Evolutionary conservation across 169 alveolate genomes (phyloP).

Genomic region (Amoebophrya sp.): DNA sequence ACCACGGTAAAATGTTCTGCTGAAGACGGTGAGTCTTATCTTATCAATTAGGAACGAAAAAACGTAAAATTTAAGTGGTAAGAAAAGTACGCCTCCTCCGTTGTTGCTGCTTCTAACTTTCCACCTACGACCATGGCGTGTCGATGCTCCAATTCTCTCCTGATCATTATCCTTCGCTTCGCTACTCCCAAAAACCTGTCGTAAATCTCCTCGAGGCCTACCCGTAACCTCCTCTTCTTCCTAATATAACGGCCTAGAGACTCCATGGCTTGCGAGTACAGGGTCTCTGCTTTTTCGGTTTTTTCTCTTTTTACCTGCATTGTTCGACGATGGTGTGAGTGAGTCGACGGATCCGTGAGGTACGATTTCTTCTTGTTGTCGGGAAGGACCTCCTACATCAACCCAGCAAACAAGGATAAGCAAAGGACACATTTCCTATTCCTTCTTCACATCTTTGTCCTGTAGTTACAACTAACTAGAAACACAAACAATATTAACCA

Average conservation of each 20-base stretch:
- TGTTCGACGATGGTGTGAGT: too few species aligned
- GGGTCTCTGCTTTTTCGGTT: neutral
- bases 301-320: neutral
- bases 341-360: too few species aligned
- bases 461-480: too few species aligned
- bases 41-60: neutral
- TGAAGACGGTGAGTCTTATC: neutral
- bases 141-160: neutral
- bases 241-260: neutral
- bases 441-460: too few species aligned
- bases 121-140: neutral
- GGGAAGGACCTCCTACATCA: too few species aligned
- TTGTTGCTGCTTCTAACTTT: neutral
- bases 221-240: neutral
- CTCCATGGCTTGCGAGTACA: conserved; percentile 4
- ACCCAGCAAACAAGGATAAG: too few species aligned
- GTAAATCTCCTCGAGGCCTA: neutral
- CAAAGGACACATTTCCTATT: too few species aligned
- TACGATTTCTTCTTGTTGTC: too few species aligned
- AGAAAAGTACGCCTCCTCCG: neutral
- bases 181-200: neutral
- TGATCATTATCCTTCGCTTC: neutral
- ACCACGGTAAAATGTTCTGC: too few species aligned
- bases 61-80: neutral
- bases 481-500: too few species aligned